Evolutionary conservation across 176 grass and related monocot genomes (phyloP), one percentile per base, ranked within the genome.

Genomic region (Lolium multiflorum): DNA sequence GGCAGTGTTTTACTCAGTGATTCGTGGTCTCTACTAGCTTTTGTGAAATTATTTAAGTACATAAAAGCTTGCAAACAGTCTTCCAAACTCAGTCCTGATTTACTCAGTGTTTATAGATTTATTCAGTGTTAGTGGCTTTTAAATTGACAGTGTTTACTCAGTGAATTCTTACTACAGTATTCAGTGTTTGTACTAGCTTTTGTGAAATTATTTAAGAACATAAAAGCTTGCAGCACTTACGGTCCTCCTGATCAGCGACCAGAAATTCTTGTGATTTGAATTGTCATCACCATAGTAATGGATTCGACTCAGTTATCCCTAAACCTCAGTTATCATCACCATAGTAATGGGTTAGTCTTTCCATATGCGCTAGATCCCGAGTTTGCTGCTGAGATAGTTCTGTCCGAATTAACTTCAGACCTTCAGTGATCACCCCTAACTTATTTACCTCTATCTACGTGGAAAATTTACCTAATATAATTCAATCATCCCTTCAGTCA

Each of bases 261-360:
- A 51, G 31, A 83, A 49, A 70, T 71, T 28, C 13, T 60, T 47
- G 11, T 56, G 59, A 56, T 18, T 39, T 76, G 49, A 76, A 68
- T 64, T 64, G 52, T 64, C 13, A 24, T 20, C 76, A 79, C 39
- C 76, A 3, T 80, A 86, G 21, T 60, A 55, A 71, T 28, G 66
- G 76, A 12, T 15, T 46, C 70, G 76, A 37, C 20, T 60, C 20
- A 41, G 11, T 22, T 78, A 57, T 46, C 13, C 71, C 20, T 60
- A 24, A n/a, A 48, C n/a, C 10, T 81, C 21, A 64, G 31, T 35
- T 35, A 35, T 35, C 31, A 35, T 35, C 31, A 3, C 31, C 31
- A 35, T 35, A 35, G 31, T 35, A 63, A 81, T 73, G 28, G n/a
- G 7, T 28, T 35, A 58, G 35, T 52, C 4, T 18, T 72, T 55